Base-by-base conservation (phyloP, 495 filamentous ascomycete genomes). In the Clohesyomyces aquaticus region DNA sequence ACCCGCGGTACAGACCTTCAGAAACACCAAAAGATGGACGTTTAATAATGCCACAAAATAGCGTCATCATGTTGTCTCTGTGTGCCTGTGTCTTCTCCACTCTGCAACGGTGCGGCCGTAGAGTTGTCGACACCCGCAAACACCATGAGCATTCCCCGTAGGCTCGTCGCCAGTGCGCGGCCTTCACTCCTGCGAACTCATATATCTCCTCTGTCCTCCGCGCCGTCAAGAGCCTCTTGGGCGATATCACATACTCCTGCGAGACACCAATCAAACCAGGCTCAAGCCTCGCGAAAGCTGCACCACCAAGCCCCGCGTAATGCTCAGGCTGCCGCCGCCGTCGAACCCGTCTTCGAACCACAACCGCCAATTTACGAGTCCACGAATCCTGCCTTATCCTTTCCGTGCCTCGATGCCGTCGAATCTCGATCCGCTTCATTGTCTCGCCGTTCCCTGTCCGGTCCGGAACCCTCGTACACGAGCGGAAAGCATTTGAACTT, bases 401-500 rank as follows among this genome's bases (percentile, higher is more conserved):
- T 99, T 70, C 94, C 94, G 3, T 99, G 94, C 72, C 87, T 99
- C 11, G 94, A 99, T 72, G 90, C 88, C 11, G 85, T 93, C 59
- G 94, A 99, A 71, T 85, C 86, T 1, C 87, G 88, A 69, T 89
- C 91, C 16, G 90, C 91, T 8, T 86, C 80, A n/a, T 85, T 96
- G 43, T 85, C 86, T 63, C 83, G 85, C 28, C 80, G 85, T 49
- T 91, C 91, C 1, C 80, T 89, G 12, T 83, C 85, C 19, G 94
- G 94, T 1, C 94, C 94, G 2, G 94, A 99, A 69, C 94, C 94
- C 0, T 90, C 91, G 6, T 99, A 99, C 75, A 96, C 91, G 0
- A 89, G 88, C 61, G 94, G 94, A 55, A 80, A 83, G 10, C 93
- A 95, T 62, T 81, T 87, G 64, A 83, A 71, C 43, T 96, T 89